A percentile compares a stretch with the other conserved stretches of the same genome.
phyloP scores from a whole-genome alignment of 2,329 filamentous ascomycete genomes.

The Cytospora mali region DNA sequence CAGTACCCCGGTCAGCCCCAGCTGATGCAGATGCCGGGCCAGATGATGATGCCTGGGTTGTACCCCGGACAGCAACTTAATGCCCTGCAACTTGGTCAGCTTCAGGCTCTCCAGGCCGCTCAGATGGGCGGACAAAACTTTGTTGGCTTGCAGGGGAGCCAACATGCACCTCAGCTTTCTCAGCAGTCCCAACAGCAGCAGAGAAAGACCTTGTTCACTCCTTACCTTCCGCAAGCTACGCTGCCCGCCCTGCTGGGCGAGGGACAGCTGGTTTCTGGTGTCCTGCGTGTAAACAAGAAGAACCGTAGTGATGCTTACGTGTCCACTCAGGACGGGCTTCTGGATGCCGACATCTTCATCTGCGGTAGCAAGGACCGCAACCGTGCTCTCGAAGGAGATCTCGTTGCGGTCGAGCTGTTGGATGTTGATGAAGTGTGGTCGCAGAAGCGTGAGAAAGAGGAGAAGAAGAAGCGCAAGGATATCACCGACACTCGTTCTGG shows the following conservation, averaged over 20 bases:
- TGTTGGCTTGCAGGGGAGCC: constrained; percentile 67
- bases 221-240: constrained; percentile 92
- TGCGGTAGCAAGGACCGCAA: constrained; percentile 99
- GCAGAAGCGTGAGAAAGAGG: constrained; percentile 98
- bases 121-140: constrained; percentile 79
- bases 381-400: constrained; percentile 91
- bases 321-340: constrained; percentile 79
- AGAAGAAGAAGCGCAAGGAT: constrained; percentile 99
- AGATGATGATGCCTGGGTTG: constrained; percentile 85
- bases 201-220: constrained; percentile 97
- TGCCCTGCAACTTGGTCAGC: constrained; percentile 82
- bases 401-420: constrained; percentile 92
- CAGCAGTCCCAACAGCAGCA: constrained; percentile 83
- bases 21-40: constrained; percentile 81
- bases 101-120: constrained; percentile 89
- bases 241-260: constrained; percentile 87
- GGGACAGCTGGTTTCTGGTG: constrained; percentile 92
- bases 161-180: constrained; percentile 69
- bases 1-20: constrained; percentile 88
- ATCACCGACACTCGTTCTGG: constrained; percentile 87
- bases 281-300: constrained; percentile 99
- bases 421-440: constrained; percentile 98
- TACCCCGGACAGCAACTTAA: constrained; percentile 85
- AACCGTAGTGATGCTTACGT: constrained; percentile 99
- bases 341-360: constrained; percentile 99